phyloP scores from a whole-genome alignment of 768 basidiomycete genomes.

The Panaeolus papilionaceus region DNA sequence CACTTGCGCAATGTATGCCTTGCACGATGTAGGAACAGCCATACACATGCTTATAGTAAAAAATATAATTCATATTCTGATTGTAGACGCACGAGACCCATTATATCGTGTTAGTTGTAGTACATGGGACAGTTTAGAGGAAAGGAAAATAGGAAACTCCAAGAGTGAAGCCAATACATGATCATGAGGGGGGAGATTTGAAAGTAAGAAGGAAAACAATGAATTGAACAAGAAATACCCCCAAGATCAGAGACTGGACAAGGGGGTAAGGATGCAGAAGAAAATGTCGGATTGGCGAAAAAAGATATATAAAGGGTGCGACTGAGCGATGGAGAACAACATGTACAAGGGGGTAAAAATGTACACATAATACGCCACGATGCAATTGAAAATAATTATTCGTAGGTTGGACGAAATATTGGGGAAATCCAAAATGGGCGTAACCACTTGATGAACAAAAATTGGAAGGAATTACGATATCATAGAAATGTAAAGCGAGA shows the following conservation, averaged over 20 bases:
- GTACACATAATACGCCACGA: neutral
- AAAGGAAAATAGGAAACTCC: neutral
- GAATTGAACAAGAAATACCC: neutral
- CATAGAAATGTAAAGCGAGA: slow-evolving; percentile 48
- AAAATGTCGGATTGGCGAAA: neutral
- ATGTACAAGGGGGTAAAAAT: neutral
- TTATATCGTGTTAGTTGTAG: slow-evolving; percentile 13
- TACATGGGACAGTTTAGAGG: neutral
- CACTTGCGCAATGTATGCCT: neutral
- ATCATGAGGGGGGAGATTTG: neutral
- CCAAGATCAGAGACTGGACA: too few species aligned
- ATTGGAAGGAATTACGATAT: neutral
- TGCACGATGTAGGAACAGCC: neutral
- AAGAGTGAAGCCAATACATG: neutral
- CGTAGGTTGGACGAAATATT: neutral
- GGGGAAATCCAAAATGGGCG: neutral
- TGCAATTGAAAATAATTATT: neutral
- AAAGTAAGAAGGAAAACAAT: neutral
- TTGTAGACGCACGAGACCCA: neutral
- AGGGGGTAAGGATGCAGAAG: neutral
- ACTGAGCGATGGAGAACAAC: neutral
- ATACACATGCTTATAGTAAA: neutral
- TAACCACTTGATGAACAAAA: neutral
- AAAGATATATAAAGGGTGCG: neutral
- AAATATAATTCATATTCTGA: slow-evolving; percentile 2